Evolutionary conservation across 805 yeast genomes (phyloP).

Genomic region (Candida sonorensis): DNA sequence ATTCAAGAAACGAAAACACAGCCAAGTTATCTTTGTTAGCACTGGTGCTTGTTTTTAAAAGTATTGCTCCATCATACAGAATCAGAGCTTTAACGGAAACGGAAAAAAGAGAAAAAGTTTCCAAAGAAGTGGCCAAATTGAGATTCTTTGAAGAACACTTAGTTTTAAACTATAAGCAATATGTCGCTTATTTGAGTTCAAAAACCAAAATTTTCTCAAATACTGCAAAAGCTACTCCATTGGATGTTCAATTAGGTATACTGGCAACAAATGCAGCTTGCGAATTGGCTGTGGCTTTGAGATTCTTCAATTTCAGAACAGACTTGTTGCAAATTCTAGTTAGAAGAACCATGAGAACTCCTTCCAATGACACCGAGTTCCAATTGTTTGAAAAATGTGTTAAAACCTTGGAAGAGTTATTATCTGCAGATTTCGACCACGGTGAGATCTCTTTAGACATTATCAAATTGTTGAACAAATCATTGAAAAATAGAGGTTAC

Average conservation of each 20-base stretch:
- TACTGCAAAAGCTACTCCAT: slow-evolving; percentile 22
- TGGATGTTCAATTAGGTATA: slow-evolving; percentile 40
- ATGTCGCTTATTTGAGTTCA: slow-evolving; percentile 48
- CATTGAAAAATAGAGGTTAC: slow-evolving; percentile 65
- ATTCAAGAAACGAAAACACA: slow-evolving; percentile 58
- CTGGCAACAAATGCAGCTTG: slow-evolving; percentile 73
- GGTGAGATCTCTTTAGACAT: slow-evolving; percentile 79
- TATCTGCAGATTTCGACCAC: slow-evolving; percentile 66
- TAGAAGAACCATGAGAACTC: slow-evolving; percentile 59
- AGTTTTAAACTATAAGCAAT: slow-evolving; percentile 60
- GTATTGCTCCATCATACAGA: slow-evolving; percentile 81
- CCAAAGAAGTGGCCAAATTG: slow-evolving; percentile 72
- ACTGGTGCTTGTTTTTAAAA: slow-evolving; percentile 75
- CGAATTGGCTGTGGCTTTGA: slow-evolving; percentile 59
- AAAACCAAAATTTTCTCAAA: slow-evolving; percentile 27
- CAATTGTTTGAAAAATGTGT: slow-evolving; percentile 52
- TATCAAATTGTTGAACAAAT: slow-evolving; percentile 58
- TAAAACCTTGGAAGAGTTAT: slow-evolving; percentile 58
- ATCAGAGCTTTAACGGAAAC: slow-evolving; percentile 77
- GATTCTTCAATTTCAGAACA: slow-evolving; percentile 76
- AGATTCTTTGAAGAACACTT: slow-evolving; percentile 78
- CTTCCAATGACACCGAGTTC: slow-evolving; percentile 39
- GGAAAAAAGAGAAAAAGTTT: slow-evolving; percentile 75
- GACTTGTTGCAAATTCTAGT: slow-evolving; percentile 65
- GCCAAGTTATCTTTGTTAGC: slow-evolving; percentile 70